Evolutionary conservation across 495 filamentous ascomycete species (phyloP).

Genomic region (Hamigera avellanea): DNA sequence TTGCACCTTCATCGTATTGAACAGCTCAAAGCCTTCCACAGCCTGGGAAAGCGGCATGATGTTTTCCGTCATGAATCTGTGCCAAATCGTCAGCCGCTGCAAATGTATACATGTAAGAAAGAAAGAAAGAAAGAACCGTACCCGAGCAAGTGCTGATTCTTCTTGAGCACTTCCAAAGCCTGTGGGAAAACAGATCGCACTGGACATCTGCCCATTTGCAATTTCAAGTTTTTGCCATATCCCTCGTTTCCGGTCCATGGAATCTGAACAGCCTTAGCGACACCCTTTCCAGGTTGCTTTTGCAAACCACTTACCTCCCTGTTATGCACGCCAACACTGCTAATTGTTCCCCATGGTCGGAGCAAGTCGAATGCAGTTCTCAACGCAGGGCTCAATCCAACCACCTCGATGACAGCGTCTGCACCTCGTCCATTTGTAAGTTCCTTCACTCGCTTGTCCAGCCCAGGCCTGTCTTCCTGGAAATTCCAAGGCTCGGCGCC

Average conservation of each 20-base stretch:
- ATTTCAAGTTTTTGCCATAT: conserved; percentile 77
- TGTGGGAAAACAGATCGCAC: conserved; percentile 74
- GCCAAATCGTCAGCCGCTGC: conserved; percentile 6
- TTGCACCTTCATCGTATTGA: conserved; percentile 86
- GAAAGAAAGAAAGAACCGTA: conserved; percentile 30
- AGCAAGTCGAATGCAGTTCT: conserved; percentile 75
- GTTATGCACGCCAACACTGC: conserved; percentile 88
- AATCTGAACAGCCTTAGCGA: conserved; percentile 38
- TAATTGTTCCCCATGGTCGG: conserved; percentile 78
- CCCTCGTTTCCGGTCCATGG: conserved; percentile 76
- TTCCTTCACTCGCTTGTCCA: conserved; percentile 62
- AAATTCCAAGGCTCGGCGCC: conserved; percentile 88
- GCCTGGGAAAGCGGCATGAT: conserved; percentile 82
- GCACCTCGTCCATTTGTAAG: conserved; percentile 76
- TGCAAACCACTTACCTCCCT: conserved; percentile 49
- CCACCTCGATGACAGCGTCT: conserved; percentile 86
- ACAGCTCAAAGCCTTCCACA: conserved; percentile 81
- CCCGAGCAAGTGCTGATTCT: conserved; percentile 74
- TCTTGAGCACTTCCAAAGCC: conserved; percentile 65
- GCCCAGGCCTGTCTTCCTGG: conserved; percentile 50
- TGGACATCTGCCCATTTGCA: conserved; percentile 94
- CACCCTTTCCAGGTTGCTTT: not conserved
- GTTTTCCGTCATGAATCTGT: conserved; percentile 85
- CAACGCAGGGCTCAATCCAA: conserved; percentile 74
- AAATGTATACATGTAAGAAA: conserved; percentile 4